These are phyloP conservation scores for Pseudogymnoascus sp. DNA, from an alignment of 2,329 filamentous ascomycete species.

Conservation along the genomic window DNA sequence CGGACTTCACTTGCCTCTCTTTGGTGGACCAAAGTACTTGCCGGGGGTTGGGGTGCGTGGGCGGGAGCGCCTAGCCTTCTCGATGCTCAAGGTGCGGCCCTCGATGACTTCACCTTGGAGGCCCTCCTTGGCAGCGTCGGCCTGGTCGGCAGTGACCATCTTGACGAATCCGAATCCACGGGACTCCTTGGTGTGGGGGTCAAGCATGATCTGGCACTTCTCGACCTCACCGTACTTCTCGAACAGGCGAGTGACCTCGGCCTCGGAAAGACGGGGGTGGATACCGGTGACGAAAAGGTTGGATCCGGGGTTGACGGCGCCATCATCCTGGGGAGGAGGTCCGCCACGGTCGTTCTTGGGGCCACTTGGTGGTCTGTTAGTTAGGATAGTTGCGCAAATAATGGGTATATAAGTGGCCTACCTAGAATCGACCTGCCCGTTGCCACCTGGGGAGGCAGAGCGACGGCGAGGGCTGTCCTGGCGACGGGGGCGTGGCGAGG, in stretches of 20 bases:
- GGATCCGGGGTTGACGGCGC: slow-evolving; percentile 84
- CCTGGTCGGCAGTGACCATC: slow-evolving; percentile 92
- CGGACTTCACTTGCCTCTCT: slow-evolving; percentile 68
- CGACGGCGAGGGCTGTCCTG: slow-evolving; percentile 54
- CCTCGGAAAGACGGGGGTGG: slow-evolving; percentile 82
- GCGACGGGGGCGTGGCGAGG: slow-evolving; percentile 54
- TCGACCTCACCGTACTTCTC: slow-evolving; percentile 98
- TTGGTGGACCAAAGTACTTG: slow-evolving; percentile 98
- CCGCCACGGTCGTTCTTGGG: slow-evolving; percentile 46
- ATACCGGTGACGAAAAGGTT: slow-evolving; percentile 99
- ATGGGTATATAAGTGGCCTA: slow-evolving; percentile 28
- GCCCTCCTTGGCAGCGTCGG: slow-evolving; percentile 93
- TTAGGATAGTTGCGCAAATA: slow-evolving; percentile 13
- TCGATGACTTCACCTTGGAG: slow-evolving; percentile 93
- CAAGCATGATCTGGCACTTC: slow-evolving; percentile 99
- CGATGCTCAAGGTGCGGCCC: slow-evolving; percentile 92
- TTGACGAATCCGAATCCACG: slow-evolving; percentile 99
- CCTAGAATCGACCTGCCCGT: slow-evolving; percentile 42
- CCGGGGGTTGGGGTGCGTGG: slow-evolving; percentile 94
- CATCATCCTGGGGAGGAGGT: slow-evolving; percentile 57
- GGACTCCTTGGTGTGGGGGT: slow-evolving; percentile 96
- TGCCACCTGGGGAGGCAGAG: slow-evolving; percentile 55
- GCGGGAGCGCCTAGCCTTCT: slow-evolving; percentile 93
- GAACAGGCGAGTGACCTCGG: slow-evolving; percentile 89
- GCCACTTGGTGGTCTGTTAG: slow-evolving; percentile 31